Evolutionary conservation across 306 rosid species (phyloP), one percentile per base, ranked within the genome.

Genomic region (Chamaecrista fasciculata): DNA sequence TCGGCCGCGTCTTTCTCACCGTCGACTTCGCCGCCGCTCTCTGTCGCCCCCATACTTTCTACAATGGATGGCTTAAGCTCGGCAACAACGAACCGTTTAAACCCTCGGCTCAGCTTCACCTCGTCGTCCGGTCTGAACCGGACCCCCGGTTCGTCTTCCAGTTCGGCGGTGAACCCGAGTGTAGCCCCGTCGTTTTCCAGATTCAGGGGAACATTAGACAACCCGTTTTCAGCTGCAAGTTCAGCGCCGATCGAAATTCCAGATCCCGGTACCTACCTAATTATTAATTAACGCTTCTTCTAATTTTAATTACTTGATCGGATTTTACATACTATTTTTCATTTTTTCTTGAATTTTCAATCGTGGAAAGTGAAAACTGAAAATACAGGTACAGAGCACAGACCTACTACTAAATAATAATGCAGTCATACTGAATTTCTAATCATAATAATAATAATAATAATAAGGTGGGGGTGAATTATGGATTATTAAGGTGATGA

Each of bases 81-180:
- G 90, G 92, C 14, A 81, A 75, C 67, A 77, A 69, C 16, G 73
- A 82, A 20, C 43, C 67, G 3, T 76, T 67, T 8, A 86, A 83
- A 51, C 69, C 72, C 5, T 79, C 83, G 15, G 81, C 86, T 7
- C 72, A 78, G 56, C 43, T 94, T 20, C 98, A 94, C 76, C 6
- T 90, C 9, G 71, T 58, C 55, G 82, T 90, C 36, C 89, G 96
- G 70, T 76, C 91, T 3, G 97, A 94, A 79, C 96, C 92, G 44
- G 96, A 90, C 42, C 98, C 98, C 0, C 89, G 98, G 15, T 94
- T 86, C 46, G 87, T 94, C 7, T 94, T 94, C 3, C 96, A 94
- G 58, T 94, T 90, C 77, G 97, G 86, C 0, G 96, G 97, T 0
- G 98, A 94, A 67, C 98, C 98, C 79, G 98, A 94, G 76, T 88